A percentile compares a stretch with the other conserved stretches of the same genome.
Conservation (phyloP, 805 yeast genomes). For the Starmerella geochares region DNA sequence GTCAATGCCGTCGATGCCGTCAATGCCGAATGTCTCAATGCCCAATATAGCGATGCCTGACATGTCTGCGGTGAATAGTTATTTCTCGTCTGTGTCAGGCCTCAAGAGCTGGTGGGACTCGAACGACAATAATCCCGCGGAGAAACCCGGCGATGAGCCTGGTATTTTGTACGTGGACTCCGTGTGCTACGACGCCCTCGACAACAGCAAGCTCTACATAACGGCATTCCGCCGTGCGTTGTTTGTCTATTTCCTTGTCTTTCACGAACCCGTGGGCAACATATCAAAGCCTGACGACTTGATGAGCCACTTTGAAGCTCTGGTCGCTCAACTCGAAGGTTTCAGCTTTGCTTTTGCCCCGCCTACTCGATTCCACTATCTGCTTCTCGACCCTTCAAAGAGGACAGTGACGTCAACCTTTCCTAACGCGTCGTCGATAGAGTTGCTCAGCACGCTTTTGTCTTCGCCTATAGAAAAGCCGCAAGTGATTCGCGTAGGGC, state of each 20-base stretch:
- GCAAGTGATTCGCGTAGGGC: constrained; percentile 15
- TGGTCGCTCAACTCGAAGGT: constrained; percentile 18
- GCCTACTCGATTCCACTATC: constrained; percentile 21
- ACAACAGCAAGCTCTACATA: neutral
- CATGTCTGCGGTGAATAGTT: neutral
- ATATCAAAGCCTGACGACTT: neutral
- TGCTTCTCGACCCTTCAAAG: constrained; percentile 6
- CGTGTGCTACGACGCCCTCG: constrained; percentile 2
- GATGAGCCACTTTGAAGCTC: constrained; percentile 10
- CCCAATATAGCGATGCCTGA: constrained; percentile 3
- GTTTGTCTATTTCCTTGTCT: constrained; percentile 11
- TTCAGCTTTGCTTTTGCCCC: constrained; percentile 25
- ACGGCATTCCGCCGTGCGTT: constrained; percentile 11
- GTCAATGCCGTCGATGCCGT: neutral
- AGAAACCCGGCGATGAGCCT: constrained; percentile 3
- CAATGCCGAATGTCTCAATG: neutral
- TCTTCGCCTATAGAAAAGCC: neutral
- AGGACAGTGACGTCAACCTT: constrained; percentile 14
- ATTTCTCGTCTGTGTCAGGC: neutral
- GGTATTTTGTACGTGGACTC: constrained; percentile 1
- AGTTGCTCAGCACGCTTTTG: constrained; percentile 11
- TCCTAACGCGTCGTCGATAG: constrained; percentile 6
- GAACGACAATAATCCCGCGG: no score
- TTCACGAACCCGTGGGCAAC: neutral
- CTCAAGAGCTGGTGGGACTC: constrained; percentile 4